A percentile compares a stretch with the other conserved stretches of the same genome.
phyloP scores from a whole-genome alignment of 495 filamentous ascomycete genomes.

The Trichoderma reesei region DNA sequence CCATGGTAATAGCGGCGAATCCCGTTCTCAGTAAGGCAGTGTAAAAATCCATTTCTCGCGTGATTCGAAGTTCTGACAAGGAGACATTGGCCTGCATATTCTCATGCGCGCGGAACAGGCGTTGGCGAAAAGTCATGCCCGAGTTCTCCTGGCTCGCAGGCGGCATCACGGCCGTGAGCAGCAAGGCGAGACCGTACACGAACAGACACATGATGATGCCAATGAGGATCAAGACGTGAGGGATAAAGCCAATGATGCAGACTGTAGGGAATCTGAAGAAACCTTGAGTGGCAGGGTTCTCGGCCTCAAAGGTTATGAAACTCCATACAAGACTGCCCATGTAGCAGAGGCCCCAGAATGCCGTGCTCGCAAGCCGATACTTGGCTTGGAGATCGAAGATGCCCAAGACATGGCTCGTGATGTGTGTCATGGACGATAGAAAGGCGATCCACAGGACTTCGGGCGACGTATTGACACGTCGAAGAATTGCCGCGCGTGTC shows the following conservation, averaged over 20 bases:
- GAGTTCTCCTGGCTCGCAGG: conserved; percentile 23
- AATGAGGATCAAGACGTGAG: conserved; percentile 71
- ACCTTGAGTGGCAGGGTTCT: conserved; percentile 35
- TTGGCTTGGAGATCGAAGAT: conserved; percentile 67
- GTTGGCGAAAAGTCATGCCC: conserved; percentile 27
- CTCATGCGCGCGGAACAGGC: conserved; percentile 57
- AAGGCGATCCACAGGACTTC: conserved; percentile 80
- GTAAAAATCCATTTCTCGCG: conserved; percentile 88
- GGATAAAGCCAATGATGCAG: conserved; percentile 89
- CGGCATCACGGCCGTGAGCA: conserved; percentile 64
- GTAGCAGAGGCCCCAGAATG: conserved; percentile 80
- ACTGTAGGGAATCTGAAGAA: conserved; percentile 81
- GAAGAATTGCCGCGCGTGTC: conserved; percentile 47
- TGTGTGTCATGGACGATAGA: conserved; percentile 79
- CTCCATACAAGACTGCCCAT: conserved; percentile 72
- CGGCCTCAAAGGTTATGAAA: conserved; percentile 47
- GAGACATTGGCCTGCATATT: conserved; percentile 91
- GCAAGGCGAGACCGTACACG: conserved; percentile 69
- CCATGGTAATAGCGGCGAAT: conserved; percentile 78
- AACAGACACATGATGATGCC: conserved; percentile 64
- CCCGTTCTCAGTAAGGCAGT: conserved; percentile 77
- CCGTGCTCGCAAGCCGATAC: conserved; percentile 74
- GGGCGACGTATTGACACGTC: conserved; percentile 67
- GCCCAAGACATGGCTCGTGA: conserved; percentile 75
- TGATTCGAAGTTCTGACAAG: conserved; percentile 65